phyloP scores from a whole-genome alignment of 169 alveolate species.

The Plasmodium billcollinsi region DNA sequence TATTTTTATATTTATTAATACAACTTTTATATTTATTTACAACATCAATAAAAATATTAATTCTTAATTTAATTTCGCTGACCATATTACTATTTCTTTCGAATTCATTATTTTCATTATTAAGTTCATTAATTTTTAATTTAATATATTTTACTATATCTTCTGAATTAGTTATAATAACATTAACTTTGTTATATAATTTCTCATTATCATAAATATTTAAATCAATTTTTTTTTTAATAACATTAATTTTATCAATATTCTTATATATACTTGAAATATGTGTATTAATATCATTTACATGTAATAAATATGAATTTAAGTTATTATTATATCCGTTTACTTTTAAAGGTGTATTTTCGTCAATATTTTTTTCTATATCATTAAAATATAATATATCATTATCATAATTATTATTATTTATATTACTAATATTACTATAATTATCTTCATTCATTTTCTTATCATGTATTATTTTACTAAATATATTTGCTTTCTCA shows the following conservation, averaged over 20 bases:
- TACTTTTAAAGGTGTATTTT: slow-evolving; percentile 11
- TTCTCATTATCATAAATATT: slow-evolving; percentile 56
- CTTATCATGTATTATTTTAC: slow-evolving; percentile 30
- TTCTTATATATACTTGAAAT: slow-evolving; percentile 39
- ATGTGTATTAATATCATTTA: slow-evolving; percentile 33
- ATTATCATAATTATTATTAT: no score
- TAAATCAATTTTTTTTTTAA: slow-evolving; percentile 56
- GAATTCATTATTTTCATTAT: slow-evolving; percentile 21
- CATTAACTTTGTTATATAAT: slow-evolving; percentile 15
- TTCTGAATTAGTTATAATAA: slow-evolving; percentile 20
- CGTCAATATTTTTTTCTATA: slow-evolving; percentile 15
- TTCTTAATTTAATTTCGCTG: slow-evolving; percentile 53
- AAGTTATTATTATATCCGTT: background rate
- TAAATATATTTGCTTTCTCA: slow-evolving; percentile 37
- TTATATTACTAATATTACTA: background rate
- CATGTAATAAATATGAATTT: slow-evolving; percentile 28
- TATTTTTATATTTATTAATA: slow-evolving; percentile 45
- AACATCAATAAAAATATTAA: slow-evolving; percentile 47
- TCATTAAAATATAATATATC: slow-evolving; percentile 5
- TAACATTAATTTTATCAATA: slow-evolving; percentile 49
- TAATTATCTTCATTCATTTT: slow-evolving; percentile 3
- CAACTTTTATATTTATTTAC: slow-evolving; percentile 55
- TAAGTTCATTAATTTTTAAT: slow-evolving; percentile 4
- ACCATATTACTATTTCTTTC: slow-evolving; percentile 18
- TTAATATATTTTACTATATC: slow-evolving; percentile 13